Percentiles rank a stretch among this genome's conserved stretches.
These are phyloP conservation scores for Kluyveromyces sp. DNA, from an alignment of 1,139 yeast genomes.

Conservation along the genomic window DNA sequence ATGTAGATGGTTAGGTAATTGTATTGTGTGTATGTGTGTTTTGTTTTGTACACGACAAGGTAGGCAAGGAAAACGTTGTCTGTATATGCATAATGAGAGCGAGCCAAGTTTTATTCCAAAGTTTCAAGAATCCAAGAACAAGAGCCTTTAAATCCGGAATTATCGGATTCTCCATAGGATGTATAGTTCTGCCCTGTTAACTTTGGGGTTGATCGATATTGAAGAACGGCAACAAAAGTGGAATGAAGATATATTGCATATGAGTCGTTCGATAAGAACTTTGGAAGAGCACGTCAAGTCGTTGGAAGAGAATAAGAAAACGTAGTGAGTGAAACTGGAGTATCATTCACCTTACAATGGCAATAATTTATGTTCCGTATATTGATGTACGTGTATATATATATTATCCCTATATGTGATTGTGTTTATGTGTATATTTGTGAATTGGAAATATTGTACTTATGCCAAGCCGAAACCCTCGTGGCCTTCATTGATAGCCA, in stretches of 20 bases:
- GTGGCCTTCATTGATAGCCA: slow-evolving; percentile 90
- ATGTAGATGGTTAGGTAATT: no score
- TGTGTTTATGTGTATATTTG: no score
- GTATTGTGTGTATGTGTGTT: no score
- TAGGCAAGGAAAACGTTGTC: no score
- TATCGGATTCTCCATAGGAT: slow-evolving; percentile 8
- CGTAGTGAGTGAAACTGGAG: neutral
- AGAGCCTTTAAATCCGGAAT: slow-evolving; percentile 6
- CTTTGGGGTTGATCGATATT: slow-evolving; percentile 7
- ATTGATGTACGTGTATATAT: no score
- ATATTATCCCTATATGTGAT: no score
- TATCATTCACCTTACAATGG: no score
- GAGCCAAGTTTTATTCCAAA: neutral
- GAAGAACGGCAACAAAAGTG: slow-evolving; percentile 8
- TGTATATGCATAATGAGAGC: neutral
- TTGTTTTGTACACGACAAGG: no score
- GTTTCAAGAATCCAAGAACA: neutral
- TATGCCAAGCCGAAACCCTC: slow-evolving; percentile 76
- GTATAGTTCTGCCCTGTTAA: slow-evolving; percentile 6
- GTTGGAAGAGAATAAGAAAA: slow-evolving; percentile 6
- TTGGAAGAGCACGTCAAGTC: slow-evolving; percentile 9
- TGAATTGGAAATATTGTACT: neutral
- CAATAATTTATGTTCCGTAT: no score
- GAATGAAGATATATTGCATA: slow-evolving; percentile 7
- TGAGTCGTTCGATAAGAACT: slow-evolving; percentile 7